Conservation (phyloP, 2,329 filamentous ascomycete genomes). For the Chalaropsis ovoidea region DNA sequence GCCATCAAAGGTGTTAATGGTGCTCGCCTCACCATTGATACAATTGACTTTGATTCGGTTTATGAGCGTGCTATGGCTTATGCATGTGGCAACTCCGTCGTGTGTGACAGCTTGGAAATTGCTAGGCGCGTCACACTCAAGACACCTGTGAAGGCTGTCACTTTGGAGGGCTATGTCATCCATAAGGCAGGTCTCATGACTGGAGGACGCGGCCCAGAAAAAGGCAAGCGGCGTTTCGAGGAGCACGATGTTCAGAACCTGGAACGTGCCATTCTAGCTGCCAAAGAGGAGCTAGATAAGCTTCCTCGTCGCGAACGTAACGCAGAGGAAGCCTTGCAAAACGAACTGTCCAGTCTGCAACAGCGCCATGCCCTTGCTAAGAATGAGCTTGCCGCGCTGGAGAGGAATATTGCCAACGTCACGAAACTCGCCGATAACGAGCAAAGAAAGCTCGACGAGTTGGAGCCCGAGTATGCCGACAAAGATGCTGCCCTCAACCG, state of each 20-base stretch:
- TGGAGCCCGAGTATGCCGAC: constrained; percentile 66
- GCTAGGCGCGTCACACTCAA: constrained; percentile 79
- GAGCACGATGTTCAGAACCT: constrained; percentile 81
- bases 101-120: constrained; percentile 77
- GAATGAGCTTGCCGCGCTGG: constrained; percentile 66
- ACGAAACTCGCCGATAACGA: constrained; percentile 67
- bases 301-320: constrained; percentile 68
- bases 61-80: constrained; percentile 90
- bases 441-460: constrained; percentile 61
- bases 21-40: constrained; percentile 84
- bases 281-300: constrained; percentile 65
- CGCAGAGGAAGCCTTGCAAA: constrained; percentile 71
- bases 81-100: constrained; percentile 87
- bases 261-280: constrained; percentile 62
- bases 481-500: constrained; percentile 58
- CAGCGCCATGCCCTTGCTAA: constrained; percentile 61
- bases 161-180: constrained; percentile 88
- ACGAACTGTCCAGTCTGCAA: constrained; percentile 69
- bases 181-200: constrained; percentile 96
- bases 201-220: constrained; percentile 73
- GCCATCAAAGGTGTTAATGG: constrained; percentile 82
- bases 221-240: constrained; percentile 74
- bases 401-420: constrained; percentile 77
- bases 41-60: constrained; percentile 81
- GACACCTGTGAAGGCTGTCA: constrained; percentile 88